Evolutionary conservation across 352 stramenopile genomes (phyloP).

Genomic region (Globisporangium mamillatum): DNA sequence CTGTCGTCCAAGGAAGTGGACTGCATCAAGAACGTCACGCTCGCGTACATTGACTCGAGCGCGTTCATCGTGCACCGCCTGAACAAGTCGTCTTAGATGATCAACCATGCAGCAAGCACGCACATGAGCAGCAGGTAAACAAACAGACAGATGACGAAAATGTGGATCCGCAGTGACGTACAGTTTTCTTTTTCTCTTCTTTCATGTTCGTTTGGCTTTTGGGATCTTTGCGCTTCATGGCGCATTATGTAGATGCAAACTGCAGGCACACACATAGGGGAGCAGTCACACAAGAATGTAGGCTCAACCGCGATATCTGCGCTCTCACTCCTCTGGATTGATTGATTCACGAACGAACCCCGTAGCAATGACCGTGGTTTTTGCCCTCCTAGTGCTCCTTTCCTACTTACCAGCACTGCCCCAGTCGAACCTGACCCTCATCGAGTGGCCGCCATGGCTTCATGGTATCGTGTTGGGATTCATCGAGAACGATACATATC

Average conservation of each 20-base stretch:
- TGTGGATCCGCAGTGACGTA: background rate
- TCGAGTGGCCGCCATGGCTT: too few relatives aligned
- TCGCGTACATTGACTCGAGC: slow-evolving; percentile 86
- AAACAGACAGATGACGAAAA: slow-evolving; percentile 30
- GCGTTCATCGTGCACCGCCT: slow-evolving; percentile 83
- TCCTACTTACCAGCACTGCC: too few relatives aligned
- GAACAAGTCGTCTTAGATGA: slow-evolving; percentile 57
- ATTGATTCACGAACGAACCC: background rate
- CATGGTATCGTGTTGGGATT: too few relatives aligned
- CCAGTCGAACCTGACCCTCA: too few relatives aligned
- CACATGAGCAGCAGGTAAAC: slow-evolving; percentile 21
- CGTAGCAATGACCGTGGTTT: too few relatives aligned
- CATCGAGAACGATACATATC: too few relatives aligned
- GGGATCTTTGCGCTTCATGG: background rate
- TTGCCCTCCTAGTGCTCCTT: too few relatives aligned
- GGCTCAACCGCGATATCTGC: background rate
- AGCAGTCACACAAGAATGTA: background rate
- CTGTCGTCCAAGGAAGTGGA: slow-evolving; percentile 77
- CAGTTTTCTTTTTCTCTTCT: background rate
- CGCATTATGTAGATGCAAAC: background rate
- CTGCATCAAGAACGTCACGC: slow-evolving; percentile 88
- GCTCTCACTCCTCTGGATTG: background rate
- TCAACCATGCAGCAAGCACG: slow-evolving; percentile 12
- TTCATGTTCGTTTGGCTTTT: background rate
- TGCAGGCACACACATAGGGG: too few relatives aligned